phyloP scores from a whole-genome alignment of 768 basidiomycete species.

The Rhodotorula toruloides region DNA sequence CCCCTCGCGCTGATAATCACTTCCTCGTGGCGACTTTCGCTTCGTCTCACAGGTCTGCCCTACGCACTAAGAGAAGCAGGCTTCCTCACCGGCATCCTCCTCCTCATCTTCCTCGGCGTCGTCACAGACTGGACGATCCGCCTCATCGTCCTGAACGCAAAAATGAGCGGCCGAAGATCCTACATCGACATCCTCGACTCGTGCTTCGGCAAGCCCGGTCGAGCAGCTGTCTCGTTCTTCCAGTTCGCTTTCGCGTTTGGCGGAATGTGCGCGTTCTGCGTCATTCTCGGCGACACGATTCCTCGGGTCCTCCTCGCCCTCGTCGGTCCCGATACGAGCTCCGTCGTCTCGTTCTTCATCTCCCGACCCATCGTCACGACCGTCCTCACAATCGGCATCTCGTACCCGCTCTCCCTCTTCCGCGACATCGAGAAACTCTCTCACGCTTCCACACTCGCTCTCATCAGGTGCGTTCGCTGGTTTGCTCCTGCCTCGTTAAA shows the following conservation, averaged over 20 bases:
- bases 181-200: slow-evolving; percentile 43
- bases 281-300: slow-evolving; percentile 95
- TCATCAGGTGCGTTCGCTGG: slow-evolving; percentile 51
- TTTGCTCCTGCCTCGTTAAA: background rate
- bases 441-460: slow-evolving; percentile 82
- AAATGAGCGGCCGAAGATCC: slow-evolving; percentile 74
- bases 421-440: slow-evolving; percentile 97
- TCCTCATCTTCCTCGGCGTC: slow-evolving; percentile 70
- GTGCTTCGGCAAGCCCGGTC: slow-evolving; percentile 76
- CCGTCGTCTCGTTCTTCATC: slow-evolving; percentile 69
- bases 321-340: slow-evolving; percentile 60
- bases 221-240: slow-evolving; percentile 90
- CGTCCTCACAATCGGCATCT: slow-evolving; percentile 74
- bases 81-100: slow-evolving; percentile 76
- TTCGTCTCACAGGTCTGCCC: slow-evolving; percentile 62
- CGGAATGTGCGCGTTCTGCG: slow-evolving; percentile 97
- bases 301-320: slow-evolving; percentile 84
- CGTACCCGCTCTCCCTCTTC: slow-evolving; percentile 90
- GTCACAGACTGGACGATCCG: slow-evolving; percentile 99
- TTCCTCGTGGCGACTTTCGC: too few relatives aligned
- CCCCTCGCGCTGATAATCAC: slow-evolving; percentile 1
- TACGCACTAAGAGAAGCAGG: slow-evolving; percentile 93
- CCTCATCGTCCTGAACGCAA: slow-evolving; percentile 90
- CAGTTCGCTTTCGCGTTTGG: slow-evolving; percentile 98
- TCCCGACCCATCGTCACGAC: slow-evolving; percentile 85